Evolutionary conservation across 345 rosid genomes (phyloP).

Genomic region (Rhizophora mangle): DNA sequence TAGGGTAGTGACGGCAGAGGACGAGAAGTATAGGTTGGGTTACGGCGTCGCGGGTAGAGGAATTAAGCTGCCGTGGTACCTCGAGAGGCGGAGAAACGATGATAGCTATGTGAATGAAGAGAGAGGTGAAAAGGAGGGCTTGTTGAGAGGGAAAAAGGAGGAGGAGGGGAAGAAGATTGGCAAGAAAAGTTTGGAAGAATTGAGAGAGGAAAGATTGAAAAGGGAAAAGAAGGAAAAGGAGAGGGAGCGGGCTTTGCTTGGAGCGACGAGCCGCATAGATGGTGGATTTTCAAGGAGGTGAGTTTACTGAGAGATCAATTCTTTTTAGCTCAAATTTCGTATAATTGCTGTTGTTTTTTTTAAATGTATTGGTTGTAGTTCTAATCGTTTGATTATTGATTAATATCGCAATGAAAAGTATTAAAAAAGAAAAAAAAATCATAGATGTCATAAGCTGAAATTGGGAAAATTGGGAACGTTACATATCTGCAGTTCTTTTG

Average conservation of each 20-base stretch:
- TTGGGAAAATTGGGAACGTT: too few relatives aligned
- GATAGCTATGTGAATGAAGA: slow-evolving; percentile 9
- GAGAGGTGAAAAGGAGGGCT: slow-evolving; percentile 28
- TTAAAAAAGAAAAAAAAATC: too few relatives aligned
- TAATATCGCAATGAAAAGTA: too few relatives aligned
- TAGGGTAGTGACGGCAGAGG: slow-evolving; percentile 59
- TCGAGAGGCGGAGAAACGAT: slow-evolving; percentile 50
- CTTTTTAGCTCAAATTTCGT: too few relatives aligned
- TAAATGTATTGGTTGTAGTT: background rate
- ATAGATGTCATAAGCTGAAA: too few relatives aligned
- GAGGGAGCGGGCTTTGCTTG: slow-evolving; percentile 52
- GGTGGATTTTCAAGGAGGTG: slow-evolving; percentile 53
- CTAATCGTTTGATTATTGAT: too few relatives aligned
- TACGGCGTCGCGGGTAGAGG: slow-evolving; percentile 94
- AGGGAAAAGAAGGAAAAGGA: slow-evolving; percentile 80
- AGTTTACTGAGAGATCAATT: background rate
- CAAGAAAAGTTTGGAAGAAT: slow-evolving; percentile 70
- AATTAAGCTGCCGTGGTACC: slow-evolving; percentile 88
- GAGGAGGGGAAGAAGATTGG: slow-evolving; percentile 43
- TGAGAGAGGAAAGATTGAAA: slow-evolving; percentile 69
- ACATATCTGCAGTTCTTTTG: too few relatives aligned
- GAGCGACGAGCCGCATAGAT: slow-evolving; percentile 47
- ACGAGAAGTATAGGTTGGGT: slow-evolving; percentile 83
- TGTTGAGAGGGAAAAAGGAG: slow-evolving; percentile 20
- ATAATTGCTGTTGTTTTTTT: background rate